phyloP scores from a whole-genome alignment of 495 filamentous ascomycete genomes.

The Glutinoglossum americanum region DNA sequence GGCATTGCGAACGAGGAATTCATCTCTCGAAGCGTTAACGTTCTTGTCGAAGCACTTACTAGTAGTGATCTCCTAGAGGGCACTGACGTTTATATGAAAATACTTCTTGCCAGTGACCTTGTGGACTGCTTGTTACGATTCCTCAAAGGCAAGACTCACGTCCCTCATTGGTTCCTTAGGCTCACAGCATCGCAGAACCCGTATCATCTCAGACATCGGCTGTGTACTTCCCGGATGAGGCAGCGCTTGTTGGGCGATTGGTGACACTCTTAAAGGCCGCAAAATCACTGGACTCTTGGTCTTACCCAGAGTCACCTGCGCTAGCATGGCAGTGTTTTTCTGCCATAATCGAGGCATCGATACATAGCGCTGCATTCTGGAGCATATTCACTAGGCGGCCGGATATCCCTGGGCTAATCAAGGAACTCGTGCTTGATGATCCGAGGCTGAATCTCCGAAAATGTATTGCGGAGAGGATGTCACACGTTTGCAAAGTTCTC shows the following conservation, averaged over 20 bases:
- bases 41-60: constrained; percentile 22
- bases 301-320: background rate
- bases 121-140: constrained; percentile 20
- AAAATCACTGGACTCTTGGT: background rate
- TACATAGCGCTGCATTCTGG: constrained; percentile 38
- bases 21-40: constrained; percentile 22
- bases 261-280: constrained; percentile 6
- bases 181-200: constrained; percentile 9
- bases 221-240: constrained; percentile 11
- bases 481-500: constrained; percentile 11
- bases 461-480: constrained; percentile 17
- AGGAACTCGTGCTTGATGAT: constrained; percentile 20
- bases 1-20: constrained; percentile 18
- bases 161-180: background rate
- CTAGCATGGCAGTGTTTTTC: constrained; percentile 33
- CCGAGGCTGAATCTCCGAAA: constrained; percentile 17
- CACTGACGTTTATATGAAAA: constrained; percentile 8
- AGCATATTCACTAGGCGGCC: constrained; percentile 24
- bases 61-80: constrained; percentile 6
- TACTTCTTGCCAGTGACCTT: constrained; percentile 17
- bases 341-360: constrained; percentile 40
- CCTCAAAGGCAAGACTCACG: constrained; percentile 14
- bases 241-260: constrained; percentile 8
- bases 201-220: constrained; percentile 10
- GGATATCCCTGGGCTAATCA: constrained; percentile 23